These are phyloP conservation scores for Aspergillus niger DNA, from an alignment of 2,329 filamentous ascomycete species.

Conservation along the genomic window DNA sequence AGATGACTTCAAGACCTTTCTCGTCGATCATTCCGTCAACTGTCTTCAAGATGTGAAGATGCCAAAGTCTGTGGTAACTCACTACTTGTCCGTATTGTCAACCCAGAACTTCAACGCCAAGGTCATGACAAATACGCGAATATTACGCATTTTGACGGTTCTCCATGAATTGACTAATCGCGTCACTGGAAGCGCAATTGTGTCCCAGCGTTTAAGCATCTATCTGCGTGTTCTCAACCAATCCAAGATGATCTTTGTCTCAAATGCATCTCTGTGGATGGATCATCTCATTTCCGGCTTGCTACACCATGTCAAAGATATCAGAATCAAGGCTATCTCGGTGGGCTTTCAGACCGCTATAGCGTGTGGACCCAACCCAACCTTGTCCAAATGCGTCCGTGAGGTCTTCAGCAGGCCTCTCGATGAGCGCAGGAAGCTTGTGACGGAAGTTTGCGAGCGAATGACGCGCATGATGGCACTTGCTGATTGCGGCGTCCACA, in stretches of 20 bases:
- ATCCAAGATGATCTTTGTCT: conserved; percentile 68
- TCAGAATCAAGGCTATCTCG: conserved; percentile 71
- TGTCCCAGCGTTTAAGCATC: conserved; percentile 73
- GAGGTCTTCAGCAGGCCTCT: conserved; percentile 53
- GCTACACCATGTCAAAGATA: conserved; percentile 75
- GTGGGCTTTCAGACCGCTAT: conserved; percentile 72
- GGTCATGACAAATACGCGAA: conserved; percentile 71
- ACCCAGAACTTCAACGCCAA: conserved; percentile 76
- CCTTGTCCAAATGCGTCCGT: conserved; percentile 65
- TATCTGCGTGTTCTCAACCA: conserved; percentile 78
- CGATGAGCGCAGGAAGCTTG: conserved; percentile 62
- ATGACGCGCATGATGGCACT: conserved; percentile 67
- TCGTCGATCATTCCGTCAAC: conserved; percentile 78
- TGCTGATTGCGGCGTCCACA: conserved; percentile 63
- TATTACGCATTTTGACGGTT: conserved; percentile 68
- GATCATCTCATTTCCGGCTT: conserved; percentile 79
- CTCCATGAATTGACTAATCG: conserved; percentile 73
- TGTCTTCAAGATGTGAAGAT: conserved; percentile 67
- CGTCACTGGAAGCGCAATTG: conserved; percentile 76
- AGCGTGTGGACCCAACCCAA: conserved; percentile 67
- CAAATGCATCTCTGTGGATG: conserved; percentile 73
- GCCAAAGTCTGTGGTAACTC: conserved; percentile 76
- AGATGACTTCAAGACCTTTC: conserved; percentile 75
- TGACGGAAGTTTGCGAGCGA: conserved; percentile 67
- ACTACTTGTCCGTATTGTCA: conserved; percentile 77